These are phyloP conservation scores for bread wheat (Triticum aestivum) DNA, from an alignment of 176 grass and related monocot species.

Conservation along the genomic window IWGSC_CS_RefSeq_v2.1 NC_057799.1:424960496-424960995, in stretches of 20 bases:
- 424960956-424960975: conserved; percentile 47
- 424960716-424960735: conserved; percentile 74
- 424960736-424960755: conserved; percentile 72
- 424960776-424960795: conserved; percentile 76
- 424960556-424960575: conserved; percentile 30
- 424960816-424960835: conserved; percentile 76
- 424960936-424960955: conserved; percentile 77
- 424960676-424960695: conserved; percentile 2
- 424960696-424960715: conserved; percentile 36
- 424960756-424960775: conserved; percentile 64
- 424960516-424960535: conserved; percentile 29
- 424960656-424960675: background rate
- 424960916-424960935: conserved; percentile 78
- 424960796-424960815: conserved; percentile 72
- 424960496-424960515: conserved; percentile 25
- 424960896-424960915: conserved; percentile 60
- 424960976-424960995: conserved; percentile 75
- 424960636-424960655: conserved; percentile 2
- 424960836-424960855: conserved; percentile 69
- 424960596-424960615: background rate
- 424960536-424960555: conserved; percentile 45
- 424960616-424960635: background rate
- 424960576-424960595: conserved; percentile 24
- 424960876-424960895: conserved; percentile 81
- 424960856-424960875: conserved; percentile 50